These are phyloP conservation scores for Russula emetica DNA, from an alignment of 768 basidiomycete genomes.

Conservation along the genomic window DNA sequence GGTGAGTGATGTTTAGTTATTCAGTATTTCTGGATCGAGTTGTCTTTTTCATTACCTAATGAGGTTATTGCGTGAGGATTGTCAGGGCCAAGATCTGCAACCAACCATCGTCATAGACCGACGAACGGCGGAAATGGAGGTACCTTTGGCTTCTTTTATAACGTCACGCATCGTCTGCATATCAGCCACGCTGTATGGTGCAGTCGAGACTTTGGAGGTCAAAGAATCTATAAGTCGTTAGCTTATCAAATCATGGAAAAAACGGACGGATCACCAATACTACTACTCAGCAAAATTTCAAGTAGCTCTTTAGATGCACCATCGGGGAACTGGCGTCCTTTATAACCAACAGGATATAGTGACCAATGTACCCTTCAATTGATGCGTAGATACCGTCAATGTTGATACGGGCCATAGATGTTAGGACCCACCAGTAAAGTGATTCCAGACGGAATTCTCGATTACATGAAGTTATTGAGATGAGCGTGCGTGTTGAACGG, in stretches of 20 bases:
- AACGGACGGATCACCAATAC: conserved; percentile 6
- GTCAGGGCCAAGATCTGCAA: background rate
- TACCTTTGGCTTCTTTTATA: conserved; percentile 8
- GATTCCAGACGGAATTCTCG: conserved; percentile 12
- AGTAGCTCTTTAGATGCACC: conserved; percentile 1
- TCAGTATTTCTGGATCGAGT: background rate
- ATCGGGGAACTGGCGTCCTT: background rate
- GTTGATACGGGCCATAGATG: background rate
- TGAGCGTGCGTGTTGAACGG: background rate
- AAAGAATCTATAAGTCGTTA: conserved; percentile 10
- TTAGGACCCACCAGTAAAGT: conserved; percentile 11
- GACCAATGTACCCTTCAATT: conserved; percentile 19
- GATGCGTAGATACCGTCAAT: too few species aligned
- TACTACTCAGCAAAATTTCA: conserved; percentile 5
- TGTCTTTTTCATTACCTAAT: conserved; percentile 11
- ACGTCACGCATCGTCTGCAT: conserved; percentile 13
- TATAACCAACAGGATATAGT: conserved; percentile 14
- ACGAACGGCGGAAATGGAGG: background rate
- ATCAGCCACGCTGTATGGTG: conserved; percentile 10
- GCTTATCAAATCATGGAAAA: background rate
- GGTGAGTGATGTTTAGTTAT: background rate
- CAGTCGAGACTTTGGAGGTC: conserved; percentile 14
- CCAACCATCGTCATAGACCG: background rate
- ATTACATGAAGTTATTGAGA: background rate
- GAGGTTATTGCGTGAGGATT: conserved; percentile 11